Base-by-base conservation (phyloP, 805 yeast genomes). In the Blastobotrys parvus region DNA sequence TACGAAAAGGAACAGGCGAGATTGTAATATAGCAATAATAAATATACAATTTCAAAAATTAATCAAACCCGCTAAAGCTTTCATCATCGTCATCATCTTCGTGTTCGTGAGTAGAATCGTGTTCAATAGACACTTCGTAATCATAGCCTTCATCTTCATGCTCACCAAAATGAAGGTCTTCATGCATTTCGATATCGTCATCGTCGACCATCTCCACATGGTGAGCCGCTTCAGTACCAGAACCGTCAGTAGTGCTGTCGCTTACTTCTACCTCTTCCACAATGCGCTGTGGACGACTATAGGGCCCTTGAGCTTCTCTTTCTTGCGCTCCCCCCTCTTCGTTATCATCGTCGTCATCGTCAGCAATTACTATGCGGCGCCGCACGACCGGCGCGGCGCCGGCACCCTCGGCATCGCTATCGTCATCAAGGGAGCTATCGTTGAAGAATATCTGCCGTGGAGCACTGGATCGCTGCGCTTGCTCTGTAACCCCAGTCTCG, bases 1-100 rank as follows among this genome's bases (percentile, higher is more conserved):
- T 67, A 58, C 47, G 69, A 63, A 37, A 48, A 51, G 39, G 27
- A 15, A 18, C 11, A 23, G 17, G 13, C 46, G 35, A 43, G 33
- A 45, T 39, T 39, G 39, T 49, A 42, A 35, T 16, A n/a, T 4
- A 18, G n/a, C 4, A 25, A 8, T 25, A 11, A 11, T 8, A 25
- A 25, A 25, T 25, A 25, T 11, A 25, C 11, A 11, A 11, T 25
- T 8, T 25, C 10, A 25, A 25, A 11, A 25, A 25, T 8, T 11
- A 11, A 25, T 11, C 11, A 25, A 25, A 25, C 29, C 29, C 29
- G 11, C 29, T 25, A 25, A 25, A 25, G 29, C 29, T 25, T 8
- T 7, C 10, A 7, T 29, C 29, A 36, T 16, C 39, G n/a, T 47
- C 45, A n/a, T 18, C 23, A n/a, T 39, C 45, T n/a, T 39, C 47